These are phyloP conservation scores for Penicillium subrubescens DNA, from an alignment of 495 filamentous ascomycete genomes.

Conservation along the genomic window DNA sequence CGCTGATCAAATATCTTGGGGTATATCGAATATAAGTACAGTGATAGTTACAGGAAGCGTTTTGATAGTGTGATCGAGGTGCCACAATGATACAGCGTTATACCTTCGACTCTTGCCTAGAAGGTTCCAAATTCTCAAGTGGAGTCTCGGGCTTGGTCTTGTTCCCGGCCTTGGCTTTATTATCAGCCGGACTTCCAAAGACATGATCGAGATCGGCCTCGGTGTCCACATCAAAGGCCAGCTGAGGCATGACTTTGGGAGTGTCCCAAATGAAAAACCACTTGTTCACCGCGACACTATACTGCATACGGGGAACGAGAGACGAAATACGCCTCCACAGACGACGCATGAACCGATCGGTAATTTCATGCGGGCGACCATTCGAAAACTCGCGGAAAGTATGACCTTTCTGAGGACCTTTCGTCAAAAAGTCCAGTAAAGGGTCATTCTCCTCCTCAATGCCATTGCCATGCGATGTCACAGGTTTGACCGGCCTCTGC, in stretches of 20 bases:
- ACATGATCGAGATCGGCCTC: slow-evolving; percentile 13
- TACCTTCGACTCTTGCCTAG: background rate
- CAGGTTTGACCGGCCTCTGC: slow-evolving; percentile 29
- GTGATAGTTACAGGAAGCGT: background rate
- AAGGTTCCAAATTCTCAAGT: background rate
- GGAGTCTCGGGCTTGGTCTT: background rate
- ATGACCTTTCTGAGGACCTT: slow-evolving; percentile 37
- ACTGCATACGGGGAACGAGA: slow-evolving; percentile 39
- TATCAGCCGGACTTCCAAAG: slow-evolving; percentile 5
- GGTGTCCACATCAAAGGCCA: slow-evolving; percentile 17
- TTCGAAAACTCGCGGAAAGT: slow-evolving; percentile 35
- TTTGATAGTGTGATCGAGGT: background rate
- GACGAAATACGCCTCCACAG: slow-evolving; percentile 47
- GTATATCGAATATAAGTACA: slow-evolving; percentile 2
- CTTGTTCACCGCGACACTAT: slow-evolving; percentile 21
- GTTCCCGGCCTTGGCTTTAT: background rate
- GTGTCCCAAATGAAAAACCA: slow-evolving; percentile 32
- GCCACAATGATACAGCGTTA: background rate
- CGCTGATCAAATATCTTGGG: background rate
- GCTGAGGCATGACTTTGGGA: slow-evolving; percentile 13
- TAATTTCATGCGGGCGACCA: slow-evolving; percentile 46
- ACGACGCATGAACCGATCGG: slow-evolving; percentile 46
- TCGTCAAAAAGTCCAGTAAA: slow-evolving; percentile 28
- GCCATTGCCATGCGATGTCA: slow-evolving; percentile 6
- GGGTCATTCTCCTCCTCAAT: slow-evolving; percentile 1